Evolutionary conservation across 306 rosid species (phyloP), one percentile per base, ranked within the genome.

Genomic region (Chamaecrista fasciculata): DNA sequence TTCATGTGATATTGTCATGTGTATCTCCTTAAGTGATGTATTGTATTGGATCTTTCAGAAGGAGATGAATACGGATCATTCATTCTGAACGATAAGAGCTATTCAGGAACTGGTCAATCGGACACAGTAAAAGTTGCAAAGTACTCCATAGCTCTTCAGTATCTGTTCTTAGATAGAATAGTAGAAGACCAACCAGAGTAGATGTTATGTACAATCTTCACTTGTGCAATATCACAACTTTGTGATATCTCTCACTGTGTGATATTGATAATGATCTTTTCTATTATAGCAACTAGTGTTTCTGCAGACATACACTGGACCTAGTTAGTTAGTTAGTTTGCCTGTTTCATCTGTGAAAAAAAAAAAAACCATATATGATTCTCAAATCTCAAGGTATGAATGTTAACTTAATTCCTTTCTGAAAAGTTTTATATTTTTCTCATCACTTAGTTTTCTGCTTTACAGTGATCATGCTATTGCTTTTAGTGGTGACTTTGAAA

Each of bases 131-230:
- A 57, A 74, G 80, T 78, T 47, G 96, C 96, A 4, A 88, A 82
- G 66, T 93, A 90, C 69, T 90, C 96, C 71, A 74, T 88, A 50
- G 90, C 97, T 80, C 96, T 90, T 74, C 98, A 90, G 60, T 79
- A 77, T 65, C 86, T 93, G 55, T 67, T 79, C 59, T 78, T 85
- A 51, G 87, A 82, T 62, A 86, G 80, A 66, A 81, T 83, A 49
- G 60, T 73, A 4, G 76, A 83, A 70, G 87, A 76, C 56, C 67
- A 74, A 39, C 9, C 18, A 28, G 66, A 74, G 43, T 66, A 74
- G 55, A 44, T 37, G n/a, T n/a, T n/a, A n/a, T n/a, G n/a, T n/a
- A n/a, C n/a, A n/a, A n/a, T n/a, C n/a, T n/a, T n/a, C n/a, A n/a
- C n/a, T 37, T 33, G 8, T 61, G 50, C 66, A 25, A 61, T 3